Percentiles rank a stretch among this genome's conserved stretches.
phyloP scores from a whole-genome alignment of 176 grass and related monocot genomes.

The Aegilops sharonensis region DNA sequence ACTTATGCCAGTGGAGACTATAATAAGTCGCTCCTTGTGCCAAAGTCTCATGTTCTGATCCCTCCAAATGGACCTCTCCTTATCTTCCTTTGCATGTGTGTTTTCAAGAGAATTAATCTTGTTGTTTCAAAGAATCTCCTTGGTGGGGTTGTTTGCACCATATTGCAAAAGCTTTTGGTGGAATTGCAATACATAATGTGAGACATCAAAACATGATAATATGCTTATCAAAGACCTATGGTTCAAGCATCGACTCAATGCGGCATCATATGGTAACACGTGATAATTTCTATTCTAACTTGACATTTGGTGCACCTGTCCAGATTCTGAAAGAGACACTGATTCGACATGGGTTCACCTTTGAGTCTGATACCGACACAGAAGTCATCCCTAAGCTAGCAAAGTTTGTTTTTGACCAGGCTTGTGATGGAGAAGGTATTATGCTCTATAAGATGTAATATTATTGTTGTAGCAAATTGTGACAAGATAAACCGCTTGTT shows the following conservation, averaged over 20 bases:
- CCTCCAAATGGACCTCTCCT: slow-evolving; percentile 15
- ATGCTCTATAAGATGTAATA: not conserved
- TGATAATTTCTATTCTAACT: slow-evolving; percentile 17
- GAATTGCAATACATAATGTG: not conserved
- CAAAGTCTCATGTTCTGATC: not conserved
- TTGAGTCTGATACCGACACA: slow-evolving; percentile 93
- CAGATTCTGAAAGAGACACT: slow-evolving; percentile 93
- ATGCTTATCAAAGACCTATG: not conserved
- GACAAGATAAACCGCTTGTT: slow-evolving; percentile 1
- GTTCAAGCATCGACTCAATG: not conserved
- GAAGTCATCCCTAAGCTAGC: slow-evolving; percentile 96
- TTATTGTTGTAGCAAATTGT: not conserved
- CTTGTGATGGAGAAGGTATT: slow-evolving; percentile 69
- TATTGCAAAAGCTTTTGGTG: not conserved
- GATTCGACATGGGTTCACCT: slow-evolving; percentile 77
- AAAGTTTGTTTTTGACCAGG: slow-evolving; percentile 88
- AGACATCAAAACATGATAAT: not conserved
- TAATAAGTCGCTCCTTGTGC: not conserved
- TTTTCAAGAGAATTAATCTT: not conserved
- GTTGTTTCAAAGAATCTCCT: not conserved
- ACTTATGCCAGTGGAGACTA: not conserved
- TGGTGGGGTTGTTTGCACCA: not conserved
- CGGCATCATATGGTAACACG: not conserved
- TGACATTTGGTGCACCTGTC: slow-evolving; percentile 6
- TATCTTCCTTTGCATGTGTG: not conserved